These are phyloP conservation scores for Zizania palustris DNA, from an alignment of 202 grass and related monocot genomes.

Conservation along the genomic window DNA sequence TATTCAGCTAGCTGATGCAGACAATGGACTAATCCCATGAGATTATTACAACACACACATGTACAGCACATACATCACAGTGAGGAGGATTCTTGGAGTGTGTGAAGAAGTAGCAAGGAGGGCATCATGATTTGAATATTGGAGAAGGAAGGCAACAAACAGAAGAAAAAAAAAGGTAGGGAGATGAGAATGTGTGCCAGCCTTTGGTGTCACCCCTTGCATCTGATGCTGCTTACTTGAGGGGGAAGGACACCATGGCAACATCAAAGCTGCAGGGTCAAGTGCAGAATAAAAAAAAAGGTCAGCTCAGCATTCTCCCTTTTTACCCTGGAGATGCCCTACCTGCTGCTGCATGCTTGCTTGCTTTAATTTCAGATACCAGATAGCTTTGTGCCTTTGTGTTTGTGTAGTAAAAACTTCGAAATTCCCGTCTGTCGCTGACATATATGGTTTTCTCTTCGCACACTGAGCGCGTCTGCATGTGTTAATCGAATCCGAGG, in stretches of 20 bases:
- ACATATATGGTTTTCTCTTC: neutral
- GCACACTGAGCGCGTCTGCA: no score
- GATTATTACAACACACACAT: neutral
- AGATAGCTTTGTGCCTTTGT: no score
- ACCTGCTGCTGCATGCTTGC: constrained; percentile 1
- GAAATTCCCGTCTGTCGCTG: neutral
- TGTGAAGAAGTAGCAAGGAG: constrained; percentile 11
- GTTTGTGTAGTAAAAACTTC: neutral
- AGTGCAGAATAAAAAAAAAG: neutral
- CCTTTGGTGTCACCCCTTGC: constrained; percentile 44
- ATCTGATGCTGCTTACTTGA: constrained; percentile 36
- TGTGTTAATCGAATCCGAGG: neutral
- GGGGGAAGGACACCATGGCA: constrained; percentile 21
- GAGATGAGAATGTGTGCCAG: constrained; percentile 43
- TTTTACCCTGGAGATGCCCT: neutral
- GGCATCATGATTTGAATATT: neutral
- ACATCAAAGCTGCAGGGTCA: neutral
- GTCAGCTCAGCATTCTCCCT: neutral
- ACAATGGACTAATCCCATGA: neutral
- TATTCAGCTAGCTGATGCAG: neutral
- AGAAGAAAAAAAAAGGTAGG: constrained; percentile 17
- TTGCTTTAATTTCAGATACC: no score
- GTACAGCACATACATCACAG: neutral
- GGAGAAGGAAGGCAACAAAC: constrained; percentile 20
- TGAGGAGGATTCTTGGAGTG: constrained; percentile 50